These are phyloP conservation scores for Rhodomyrtus tomentosa DNA, from an alignment of 345 rosid genomes.

Conservation along the genomic window DNA sequence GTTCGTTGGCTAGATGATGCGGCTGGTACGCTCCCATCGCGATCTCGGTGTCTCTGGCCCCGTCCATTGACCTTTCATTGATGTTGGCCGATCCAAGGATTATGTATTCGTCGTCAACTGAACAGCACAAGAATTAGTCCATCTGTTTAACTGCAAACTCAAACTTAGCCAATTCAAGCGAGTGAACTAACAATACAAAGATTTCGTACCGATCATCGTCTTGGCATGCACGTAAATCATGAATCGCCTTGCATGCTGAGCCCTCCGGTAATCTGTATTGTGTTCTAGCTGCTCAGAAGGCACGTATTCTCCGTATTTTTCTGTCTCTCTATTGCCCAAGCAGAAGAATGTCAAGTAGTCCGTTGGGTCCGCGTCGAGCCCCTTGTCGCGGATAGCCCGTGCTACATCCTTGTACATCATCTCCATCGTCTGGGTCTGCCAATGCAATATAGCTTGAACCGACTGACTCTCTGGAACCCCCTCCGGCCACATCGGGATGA, in stretches of 20 bases:
- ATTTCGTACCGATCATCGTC: conserved; percentile 40
- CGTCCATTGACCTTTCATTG: conserved; percentile 48
- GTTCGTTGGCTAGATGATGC: conserved; percentile 8
- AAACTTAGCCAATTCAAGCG: not conserved
- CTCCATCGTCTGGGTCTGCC: conserved; percentile 44
- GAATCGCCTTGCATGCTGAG: conserved; percentile 37
- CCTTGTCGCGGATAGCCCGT: conserved; percentile 22
- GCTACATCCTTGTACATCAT: conserved; percentile 41
- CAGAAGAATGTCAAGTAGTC: conserved; percentile 45
- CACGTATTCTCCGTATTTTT: conserved; percentile 12
- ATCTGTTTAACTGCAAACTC: not conserved
- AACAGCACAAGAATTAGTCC: not conserved
- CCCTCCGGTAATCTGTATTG: conserved; percentile 24
- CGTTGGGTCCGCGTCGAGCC: conserved; percentile 24
- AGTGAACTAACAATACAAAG: not conserved
- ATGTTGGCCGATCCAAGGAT: conserved; percentile 44
- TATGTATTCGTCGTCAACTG: conserved; percentile 40
- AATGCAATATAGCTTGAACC: conserved; percentile 37
- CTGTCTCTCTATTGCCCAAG: conserved; percentile 31
- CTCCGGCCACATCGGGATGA: conserved; percentile 61
- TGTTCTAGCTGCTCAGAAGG: conserved; percentile 26
- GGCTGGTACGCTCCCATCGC: conserved; percentile 45
- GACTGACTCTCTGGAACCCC: conserved; percentile 36
- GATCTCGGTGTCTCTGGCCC: conserved; percentile 41
- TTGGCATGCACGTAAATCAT: conserved; percentile 57